Conservation (phyloP, 495 filamentous ascomycete species). For the Thozetella sp. region DNA sequence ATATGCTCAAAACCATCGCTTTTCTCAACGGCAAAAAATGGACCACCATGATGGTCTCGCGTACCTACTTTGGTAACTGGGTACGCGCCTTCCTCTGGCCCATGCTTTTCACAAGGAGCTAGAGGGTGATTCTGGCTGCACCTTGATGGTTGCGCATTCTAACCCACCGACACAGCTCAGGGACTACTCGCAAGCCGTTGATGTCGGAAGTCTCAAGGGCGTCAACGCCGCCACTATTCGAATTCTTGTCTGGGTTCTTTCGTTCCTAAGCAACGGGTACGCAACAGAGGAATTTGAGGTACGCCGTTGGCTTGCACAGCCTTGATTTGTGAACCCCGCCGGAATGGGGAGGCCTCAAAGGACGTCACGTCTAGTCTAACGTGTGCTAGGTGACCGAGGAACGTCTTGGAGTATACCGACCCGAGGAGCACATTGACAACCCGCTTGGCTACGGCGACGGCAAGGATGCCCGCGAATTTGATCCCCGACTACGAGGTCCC, state of each 20-base stretch:
- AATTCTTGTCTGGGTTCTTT: conserved; percentile 86
- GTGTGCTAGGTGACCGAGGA: conserved; percentile 95
- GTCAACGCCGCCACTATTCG: conserved; percentile 90
- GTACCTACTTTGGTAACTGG: conserved; percentile 92
- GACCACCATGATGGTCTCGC: conserved; percentile 85
- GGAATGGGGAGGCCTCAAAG: too few species aligned
- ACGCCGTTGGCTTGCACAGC: too few species aligned
- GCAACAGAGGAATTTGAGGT: conserved; percentile 96
- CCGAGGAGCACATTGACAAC: conserved; percentile 95
- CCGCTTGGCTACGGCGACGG: conserved; percentile 91
- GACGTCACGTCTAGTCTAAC: too few species aligned
- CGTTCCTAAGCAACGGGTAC: conserved; percentile 92
- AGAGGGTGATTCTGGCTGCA: too few species aligned
- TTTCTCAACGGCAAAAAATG: conserved; percentile 93
- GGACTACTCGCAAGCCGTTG: conserved; percentile 86
- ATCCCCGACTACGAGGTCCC: conserved; percentile 79
- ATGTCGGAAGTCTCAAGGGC: conserved; percentile 87
- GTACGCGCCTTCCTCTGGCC: neutral
- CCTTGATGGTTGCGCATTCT: too few species aligned
- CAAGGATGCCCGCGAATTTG: conserved; percentile 80
- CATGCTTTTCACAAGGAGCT: too few species aligned
- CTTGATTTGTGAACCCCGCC: too few species aligned
- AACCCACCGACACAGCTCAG: conserved; percentile 37
- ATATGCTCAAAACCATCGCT: conserved; percentile 86
- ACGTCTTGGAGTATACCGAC: conserved; percentile 86